Evolutionary conservation across 495 filamentous ascomycete species (phyloP).

Genomic region (Rusavskia elegans): DNA sequence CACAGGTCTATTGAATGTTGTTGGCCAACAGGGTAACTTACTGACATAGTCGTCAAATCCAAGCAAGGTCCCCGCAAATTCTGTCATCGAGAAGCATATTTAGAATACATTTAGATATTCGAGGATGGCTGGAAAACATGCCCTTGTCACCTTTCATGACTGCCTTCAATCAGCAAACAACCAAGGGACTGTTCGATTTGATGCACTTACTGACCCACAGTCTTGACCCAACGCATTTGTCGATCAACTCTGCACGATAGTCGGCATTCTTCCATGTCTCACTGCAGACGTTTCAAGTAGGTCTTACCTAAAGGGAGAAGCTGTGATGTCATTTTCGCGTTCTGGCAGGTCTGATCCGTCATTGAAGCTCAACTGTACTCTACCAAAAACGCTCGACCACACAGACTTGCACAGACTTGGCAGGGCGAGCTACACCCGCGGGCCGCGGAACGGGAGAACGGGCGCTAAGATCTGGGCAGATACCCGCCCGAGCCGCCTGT

Average conservation of each 20-base stretch:
- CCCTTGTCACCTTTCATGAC: slow-evolving; percentile 99
- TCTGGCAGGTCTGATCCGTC: too few species aligned
- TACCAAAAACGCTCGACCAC: too few species aligned
- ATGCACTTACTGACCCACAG: slow-evolving; percentile 57
- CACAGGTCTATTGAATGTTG: background rate
- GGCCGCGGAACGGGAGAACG: background rate
- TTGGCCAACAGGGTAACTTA: slow-evolving; percentile 36
- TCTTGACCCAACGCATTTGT: slow-evolving; percentile 92
- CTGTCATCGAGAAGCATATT: slow-evolving; percentile 26
- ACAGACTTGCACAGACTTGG: background rate
- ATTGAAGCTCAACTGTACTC: background rate
- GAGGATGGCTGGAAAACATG: slow-evolving; percentile 13
- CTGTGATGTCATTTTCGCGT: slow-evolving; percentile 54
- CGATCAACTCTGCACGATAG: slow-evolving; percentile 63
- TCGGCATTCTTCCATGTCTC: background rate
- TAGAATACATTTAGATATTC: slow-evolving; percentile 5
- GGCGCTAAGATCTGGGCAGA: background rate
- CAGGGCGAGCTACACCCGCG: background rate
- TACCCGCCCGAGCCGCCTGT: too few species aligned
- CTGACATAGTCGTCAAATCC: slow-evolving; percentile 99
- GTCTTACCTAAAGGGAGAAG: slow-evolving; percentile 56
- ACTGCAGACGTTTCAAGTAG: too few species aligned
- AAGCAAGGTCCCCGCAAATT: slow-evolving; percentile 83
- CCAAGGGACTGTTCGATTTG: too few species aligned
- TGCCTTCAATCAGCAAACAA: background rate